These are phyloP conservation scores for Carex cristatella DNA, from an alignment of 176 grass and related monocot genomes.

Conservation along the genomic window DNA sequence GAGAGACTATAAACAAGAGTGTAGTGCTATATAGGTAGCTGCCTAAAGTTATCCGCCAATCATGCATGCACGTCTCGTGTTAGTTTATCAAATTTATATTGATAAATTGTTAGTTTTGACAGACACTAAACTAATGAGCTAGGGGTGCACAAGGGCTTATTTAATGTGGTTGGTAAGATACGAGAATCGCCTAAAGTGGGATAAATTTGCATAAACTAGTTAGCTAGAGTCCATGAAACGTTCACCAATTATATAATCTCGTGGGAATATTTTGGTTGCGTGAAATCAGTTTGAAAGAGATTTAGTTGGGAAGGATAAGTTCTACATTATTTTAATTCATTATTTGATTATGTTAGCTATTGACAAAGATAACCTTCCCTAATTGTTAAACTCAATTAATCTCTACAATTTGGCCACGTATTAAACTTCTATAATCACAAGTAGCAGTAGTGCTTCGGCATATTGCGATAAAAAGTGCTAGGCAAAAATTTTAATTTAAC, in stretches of 20 bases:
- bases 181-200: not conserved
- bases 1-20: no score
- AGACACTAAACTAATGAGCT: not conserved
- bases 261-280: not conserved
- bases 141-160: not conserved
- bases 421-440: no score
- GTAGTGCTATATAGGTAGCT: no score
- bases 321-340: not conserved
- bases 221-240: not conserved
- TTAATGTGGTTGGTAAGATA: conserved; percentile 7
- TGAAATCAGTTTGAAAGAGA: not conserved
- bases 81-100: not conserved
- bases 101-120: not conserved
- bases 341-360: not conserved
- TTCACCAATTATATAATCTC: not conserved
- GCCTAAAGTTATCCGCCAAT: not conserved
- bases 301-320: not conserved
- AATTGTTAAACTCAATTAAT: not conserved
- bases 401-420: not conserved
- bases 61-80: not conserved
- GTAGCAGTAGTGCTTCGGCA: no score
- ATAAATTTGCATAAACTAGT: not conserved
- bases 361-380: not conserved
- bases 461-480: no score
- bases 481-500: no score